Evolutionary conservation across 176 grass and related monocot genomes (phyloP), one percentile per base, ranked within the genome.

Genomic region (Oryza brachyantha): DNA sequence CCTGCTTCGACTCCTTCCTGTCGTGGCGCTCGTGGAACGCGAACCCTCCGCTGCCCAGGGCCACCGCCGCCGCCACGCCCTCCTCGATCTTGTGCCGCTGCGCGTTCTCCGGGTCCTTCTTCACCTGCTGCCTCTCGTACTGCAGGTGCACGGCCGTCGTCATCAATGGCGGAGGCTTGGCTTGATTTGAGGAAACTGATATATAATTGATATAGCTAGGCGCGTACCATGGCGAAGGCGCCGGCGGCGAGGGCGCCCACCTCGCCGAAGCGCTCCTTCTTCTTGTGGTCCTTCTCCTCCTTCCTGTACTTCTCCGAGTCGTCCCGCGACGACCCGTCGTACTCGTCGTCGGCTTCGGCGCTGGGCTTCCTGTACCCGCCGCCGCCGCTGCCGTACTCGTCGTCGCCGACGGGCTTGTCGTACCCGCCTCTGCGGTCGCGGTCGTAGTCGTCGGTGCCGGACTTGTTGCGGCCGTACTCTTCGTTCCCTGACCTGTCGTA

Each of bases 61-160:
- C 94, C 5, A 43, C 88, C 16, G 27, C 86, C 0, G 83, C 88
- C 0, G 91, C 93, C 4, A 93, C 62, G 31, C 84, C 94, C 75
- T 91, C 91, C 81, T 89, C 88, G 62, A 97, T 89, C 88, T 85
- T 91, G 81, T 93, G 94, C 61, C 82, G 74, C 29, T 84, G 88
- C 22, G 91, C 86, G 52, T 93, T 61, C 84, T 89, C 94, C 5
- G 94, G 91, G 36, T 97, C 91, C 78, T 93, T 93, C 81, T 97
- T 91, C 62, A 67, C 88, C 89, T 97, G 52, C 26, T 97, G 91
- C 87, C 74, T 88, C 82, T 97, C 94, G 50, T 97, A 92, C 94
- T 97, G 75, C 70, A 37, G 25, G 38, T 26, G 2, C 41, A 32
- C 5, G 37, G 37, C 25, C 57, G 10, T 41, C 55, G 16, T 16